Evolutionary conservation across 2,329 filamentous ascomycete species (phyloP), one percentile per base, ranked within the genome.

Genomic region (Orbilia ellipsospora): DNA sequence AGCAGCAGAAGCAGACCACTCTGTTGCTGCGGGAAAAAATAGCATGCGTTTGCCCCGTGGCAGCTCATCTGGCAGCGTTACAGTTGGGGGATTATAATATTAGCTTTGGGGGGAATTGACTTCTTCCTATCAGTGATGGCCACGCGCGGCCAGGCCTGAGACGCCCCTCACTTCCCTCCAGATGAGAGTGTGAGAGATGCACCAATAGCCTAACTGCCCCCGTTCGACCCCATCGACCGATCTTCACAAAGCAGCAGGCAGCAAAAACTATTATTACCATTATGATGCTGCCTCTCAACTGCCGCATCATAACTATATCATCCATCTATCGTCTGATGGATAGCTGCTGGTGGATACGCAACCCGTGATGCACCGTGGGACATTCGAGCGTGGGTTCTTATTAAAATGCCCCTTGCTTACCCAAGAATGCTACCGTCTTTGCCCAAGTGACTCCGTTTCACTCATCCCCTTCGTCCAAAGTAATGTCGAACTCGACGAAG

Each of bases 361-460:
- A 10, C 31, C 44, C 44, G 44, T 23, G 23, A 23, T 23, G 23
- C 23, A 23, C 23, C 23, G 23, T 23, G 23, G 45, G 45, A 8
- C 45, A 51, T n/a, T 44, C 23, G 57, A 64, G 54, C 23, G 23
- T 36, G 10, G 31, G 31, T 36, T 36, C 31, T 7, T 36, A 65
- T 68, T 74, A 62, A 62, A 74, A 69, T 69, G 55, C 72, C 72
- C 72, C 72, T 75, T 75, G 64, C 72, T 64, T 75, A n/a, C 36
- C n/a, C 50, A 69, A 44, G 72, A 75, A 75, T 69, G 72, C 64
- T 28, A 36, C 52, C 36, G 23, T 55, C 40, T 44, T 44, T 54
- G 54, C 45, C 59, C 72, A 61, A 42, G 54, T 67, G 54, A 59
- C 42, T 36, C 36, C 23, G 36, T 67, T 59, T 48, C 50, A 48